phyloP scores from a whole-genome alignment of 208 protist genomes.

The Acanthamoeba sp. region DNA sequence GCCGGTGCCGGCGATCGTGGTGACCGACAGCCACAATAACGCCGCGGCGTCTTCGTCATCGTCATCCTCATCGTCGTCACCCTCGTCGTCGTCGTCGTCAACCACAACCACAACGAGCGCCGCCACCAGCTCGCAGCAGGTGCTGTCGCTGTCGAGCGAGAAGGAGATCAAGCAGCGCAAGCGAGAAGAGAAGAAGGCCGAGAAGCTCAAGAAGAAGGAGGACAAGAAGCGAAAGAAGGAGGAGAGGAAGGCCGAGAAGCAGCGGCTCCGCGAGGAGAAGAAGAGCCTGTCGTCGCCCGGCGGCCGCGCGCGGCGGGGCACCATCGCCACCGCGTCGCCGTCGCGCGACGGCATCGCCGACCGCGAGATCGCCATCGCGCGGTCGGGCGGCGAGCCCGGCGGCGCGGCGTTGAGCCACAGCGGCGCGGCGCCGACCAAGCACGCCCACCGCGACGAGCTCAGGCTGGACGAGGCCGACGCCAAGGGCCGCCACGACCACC shows the following conservation, averaged over 20 bases:
- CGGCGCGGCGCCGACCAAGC: neutral
- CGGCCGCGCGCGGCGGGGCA: neutral
- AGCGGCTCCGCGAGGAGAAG: neutral
- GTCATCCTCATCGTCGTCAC: neutral
- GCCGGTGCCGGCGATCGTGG: neutral
- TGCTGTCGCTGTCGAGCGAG: neutral
- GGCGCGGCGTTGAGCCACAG: neutral
- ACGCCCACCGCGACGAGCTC: neutral
- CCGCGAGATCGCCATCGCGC: neutral
- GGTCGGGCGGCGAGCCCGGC: neutral
- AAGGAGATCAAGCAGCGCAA: conserved; percentile 47
- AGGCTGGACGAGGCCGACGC: neutral
- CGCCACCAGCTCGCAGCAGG: neutral
- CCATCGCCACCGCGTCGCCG: neutral
- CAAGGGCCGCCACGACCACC: neutral
- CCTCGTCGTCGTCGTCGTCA: neutral
- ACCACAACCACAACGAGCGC: neutral
- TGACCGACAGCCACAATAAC: neutral
- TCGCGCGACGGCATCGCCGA: neutral
- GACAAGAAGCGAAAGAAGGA: conserved; percentile 36
- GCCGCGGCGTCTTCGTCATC: neutral
- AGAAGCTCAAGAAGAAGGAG: conserved; percentile 65
- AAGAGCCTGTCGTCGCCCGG: neutral
- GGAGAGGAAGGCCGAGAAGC: conserved; percentile 36
- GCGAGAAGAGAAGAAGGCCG: conserved; percentile 23